phyloP scores from a whole-genome alignment of 2,329 filamentous ascomycete genomes.

The Phyllosticta capitalensis region DNA sequence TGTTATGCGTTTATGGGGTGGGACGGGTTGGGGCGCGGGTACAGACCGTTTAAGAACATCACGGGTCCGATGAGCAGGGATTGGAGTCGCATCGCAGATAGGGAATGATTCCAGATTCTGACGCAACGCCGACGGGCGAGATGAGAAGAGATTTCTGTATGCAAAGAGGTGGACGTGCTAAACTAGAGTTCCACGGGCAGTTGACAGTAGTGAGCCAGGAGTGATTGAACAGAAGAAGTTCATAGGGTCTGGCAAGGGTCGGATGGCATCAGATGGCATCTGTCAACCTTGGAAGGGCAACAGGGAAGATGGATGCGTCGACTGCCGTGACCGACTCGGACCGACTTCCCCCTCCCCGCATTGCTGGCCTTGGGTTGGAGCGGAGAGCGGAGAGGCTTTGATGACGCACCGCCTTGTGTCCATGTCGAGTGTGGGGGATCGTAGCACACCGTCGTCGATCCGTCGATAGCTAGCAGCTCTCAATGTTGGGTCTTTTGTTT shows the following conservation, averaged over 20 bases:
- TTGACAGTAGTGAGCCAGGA: too few species aligned
- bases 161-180: neutral
- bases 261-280: too few species aligned
- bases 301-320: neutral
- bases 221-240: too few species aligned
- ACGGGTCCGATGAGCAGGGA: neutral
- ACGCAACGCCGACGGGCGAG: neutral
- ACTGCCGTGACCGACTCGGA: neutral
- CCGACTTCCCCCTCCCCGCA: conserved; percentile 4
- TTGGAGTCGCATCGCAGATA: neutral
- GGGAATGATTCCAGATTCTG: neutral
- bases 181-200: neutral
- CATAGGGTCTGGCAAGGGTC: too few species aligned
- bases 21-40: neutral
- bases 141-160: neutral
- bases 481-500: too few species aligned
- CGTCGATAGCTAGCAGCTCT: neutral
- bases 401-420: neutral
- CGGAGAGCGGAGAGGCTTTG: neutral
- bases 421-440: neutral
- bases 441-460: neutral
- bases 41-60: neutral
- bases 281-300: too few species aligned
- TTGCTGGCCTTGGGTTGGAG: neutral
- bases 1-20: neutral